These are phyloP conservation scores for Lyophyllum shimeji DNA, from an alignment of 768 basidiomycete genomes.

Conservation along the genomic window DNA sequence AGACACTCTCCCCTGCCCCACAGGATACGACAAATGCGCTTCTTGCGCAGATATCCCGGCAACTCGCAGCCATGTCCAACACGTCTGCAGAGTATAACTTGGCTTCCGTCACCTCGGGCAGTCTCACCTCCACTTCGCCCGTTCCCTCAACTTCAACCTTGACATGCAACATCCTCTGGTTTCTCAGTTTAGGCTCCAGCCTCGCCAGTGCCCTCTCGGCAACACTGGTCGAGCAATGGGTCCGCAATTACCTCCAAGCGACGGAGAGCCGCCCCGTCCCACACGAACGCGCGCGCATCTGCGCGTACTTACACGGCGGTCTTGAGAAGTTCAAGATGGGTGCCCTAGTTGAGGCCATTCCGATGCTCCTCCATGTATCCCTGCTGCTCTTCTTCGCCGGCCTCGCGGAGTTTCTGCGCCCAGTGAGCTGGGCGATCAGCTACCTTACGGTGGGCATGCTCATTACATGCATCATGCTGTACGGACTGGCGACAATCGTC, in stretches of 20 bases:
- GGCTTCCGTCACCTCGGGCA: neutral
- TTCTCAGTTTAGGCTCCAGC: slow-evolving; percentile 43
- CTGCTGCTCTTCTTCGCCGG: slow-evolving; percentile 52
- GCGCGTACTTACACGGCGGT: slow-evolving; percentile 39
- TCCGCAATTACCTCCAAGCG: slow-evolving; percentile 38
- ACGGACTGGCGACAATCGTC: slow-evolving; percentile 29
- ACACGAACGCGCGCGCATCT: slow-evolving; percentile 39
- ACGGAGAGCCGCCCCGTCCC: slow-evolving; percentile 30
- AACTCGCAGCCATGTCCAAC: slow-evolving; percentile 25
- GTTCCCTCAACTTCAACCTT: slow-evolving; percentile 28
- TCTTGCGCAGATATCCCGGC: slow-evolving; percentile 30
- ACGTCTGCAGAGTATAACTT: slow-evolving; percentile 3
- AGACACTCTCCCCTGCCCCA: slow-evolving; percentile 30
- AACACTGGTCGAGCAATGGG: slow-evolving; percentile 51
- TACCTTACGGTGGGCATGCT: slow-evolving; percentile 31
- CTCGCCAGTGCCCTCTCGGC: slow-evolving; percentile 41
- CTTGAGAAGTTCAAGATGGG: slow-evolving; percentile 37
- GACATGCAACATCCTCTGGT: slow-evolving; percentile 44
- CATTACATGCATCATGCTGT: slow-evolving; percentile 27
- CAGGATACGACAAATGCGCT: slow-evolving; percentile 24
- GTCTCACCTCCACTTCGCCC: slow-evolving; percentile 14
- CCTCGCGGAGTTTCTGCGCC: slow-evolving; percentile 41
- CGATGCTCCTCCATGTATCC: slow-evolving; percentile 46
- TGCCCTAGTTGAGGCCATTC: slow-evolving; percentile 39
- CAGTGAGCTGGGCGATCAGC: slow-evolving; percentile 32